Evolutionary conservation across 805 yeast genomes (phyloP).

Genomic region (Dipodascopsis uninucleata): DNA sequence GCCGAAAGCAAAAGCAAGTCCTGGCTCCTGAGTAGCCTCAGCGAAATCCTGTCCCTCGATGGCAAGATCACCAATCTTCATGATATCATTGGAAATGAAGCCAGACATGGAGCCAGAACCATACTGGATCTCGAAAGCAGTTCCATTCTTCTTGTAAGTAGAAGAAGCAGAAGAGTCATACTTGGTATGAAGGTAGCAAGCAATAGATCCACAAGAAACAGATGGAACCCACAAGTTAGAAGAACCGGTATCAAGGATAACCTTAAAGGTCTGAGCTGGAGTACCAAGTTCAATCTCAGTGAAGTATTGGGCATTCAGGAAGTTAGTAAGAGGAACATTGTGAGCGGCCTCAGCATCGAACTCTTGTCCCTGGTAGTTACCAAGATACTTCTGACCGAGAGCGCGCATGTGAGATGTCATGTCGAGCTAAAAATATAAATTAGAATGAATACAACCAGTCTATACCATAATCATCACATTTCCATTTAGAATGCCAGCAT

Average conservation of each 20-base stretch:
- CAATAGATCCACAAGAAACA: constrained; percentile 81
- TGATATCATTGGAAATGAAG: constrained; percentile 79
- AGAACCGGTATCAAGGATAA: constrained; percentile 92
- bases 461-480: neutral
- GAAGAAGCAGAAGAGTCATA: constrained; percentile 82
- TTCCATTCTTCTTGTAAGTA: constrained; percentile 80
- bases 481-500: neutral
- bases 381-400: constrained; percentile 60
- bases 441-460: neutral
- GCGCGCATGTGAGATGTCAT: constrained; percentile 46
- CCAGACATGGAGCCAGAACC: constrained; percentile 95
- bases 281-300: constrained; percentile 89
- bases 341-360: constrained; percentile 44
- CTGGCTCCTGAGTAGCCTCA: constrained; percentile 96
- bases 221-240: constrained; percentile 97
- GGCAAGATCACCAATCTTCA: constrained; percentile 75
- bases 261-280: constrained; percentile 91
- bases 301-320: constrained; percentile 89
- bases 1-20: constrained; percentile 96
- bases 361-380: constrained; percentile 42
- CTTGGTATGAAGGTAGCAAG: constrained; percentile 90
- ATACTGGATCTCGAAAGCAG: constrained; percentile 78
- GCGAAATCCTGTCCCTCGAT: constrained; percentile 92
- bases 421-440: constrained; percentile 19
- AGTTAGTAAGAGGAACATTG: constrained; percentile 84